phyloP scores from a whole-genome alignment of 2,329 filamentous ascomycete genomes.

The Aspergillus fumigatiaffinis region DNA sequence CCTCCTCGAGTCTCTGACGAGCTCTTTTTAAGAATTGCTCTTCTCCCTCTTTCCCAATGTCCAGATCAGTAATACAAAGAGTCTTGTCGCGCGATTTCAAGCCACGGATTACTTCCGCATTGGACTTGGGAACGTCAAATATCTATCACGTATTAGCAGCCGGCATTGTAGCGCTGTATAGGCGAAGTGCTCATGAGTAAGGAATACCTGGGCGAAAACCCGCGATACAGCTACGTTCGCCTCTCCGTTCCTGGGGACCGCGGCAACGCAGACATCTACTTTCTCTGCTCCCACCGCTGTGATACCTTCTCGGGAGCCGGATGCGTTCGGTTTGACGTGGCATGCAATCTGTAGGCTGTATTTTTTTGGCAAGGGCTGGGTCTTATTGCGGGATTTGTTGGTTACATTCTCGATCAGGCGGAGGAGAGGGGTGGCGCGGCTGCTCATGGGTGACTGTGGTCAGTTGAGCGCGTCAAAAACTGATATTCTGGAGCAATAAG shows the following conservation, averaged over 20 bases:
- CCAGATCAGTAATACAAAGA: constrained; percentile 35
- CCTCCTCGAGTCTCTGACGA: constrained; percentile 16
- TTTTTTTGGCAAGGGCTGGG: background rate
- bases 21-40: constrained; percentile 23
- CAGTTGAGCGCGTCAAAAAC: background rate
- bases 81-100: constrained; percentile 64
- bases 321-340: constrained; percentile 64
- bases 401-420: constrained; percentile 10
- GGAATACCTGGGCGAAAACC: constrained; percentile 56
- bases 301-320: constrained; percentile 60
- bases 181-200: background rate
- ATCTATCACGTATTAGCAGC: constrained; percentile 36
- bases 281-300: constrained; percentile 51
- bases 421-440: constrained; percentile 6
- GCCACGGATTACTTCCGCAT: constrained; percentile 60
- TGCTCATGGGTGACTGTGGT: constrained; percentile 1
- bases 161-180: background rate
- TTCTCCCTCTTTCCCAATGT: constrained; percentile 30
- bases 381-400: constrained; percentile 6
- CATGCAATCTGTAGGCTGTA: constrained; percentile 58
- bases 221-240: constrained; percentile 64
- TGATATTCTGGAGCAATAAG: background rate
- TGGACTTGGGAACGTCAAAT: constrained; percentile 60
- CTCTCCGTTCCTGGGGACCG: constrained; percentile 62
- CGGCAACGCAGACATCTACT: constrained; percentile 63